Base-by-base conservation (phyloP, 257 asterid genomes). In the Linderniella brevidens region DNA sequence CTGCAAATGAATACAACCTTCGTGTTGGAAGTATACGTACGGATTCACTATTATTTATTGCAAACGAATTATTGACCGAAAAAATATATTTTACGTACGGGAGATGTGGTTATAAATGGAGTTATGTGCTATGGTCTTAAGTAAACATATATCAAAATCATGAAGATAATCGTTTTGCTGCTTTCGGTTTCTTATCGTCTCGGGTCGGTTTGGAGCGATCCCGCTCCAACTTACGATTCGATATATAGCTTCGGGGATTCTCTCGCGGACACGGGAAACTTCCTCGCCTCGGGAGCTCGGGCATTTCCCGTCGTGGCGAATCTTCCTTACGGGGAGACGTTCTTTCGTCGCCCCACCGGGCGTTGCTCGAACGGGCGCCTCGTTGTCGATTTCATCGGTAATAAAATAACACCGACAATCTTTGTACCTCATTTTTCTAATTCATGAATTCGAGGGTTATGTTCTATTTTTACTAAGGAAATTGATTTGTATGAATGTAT, bases 161-260 rank as follows among this genome's bases (percentile, higher is more conserved):
- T 25, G 32, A 25, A 25, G 32, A 25, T 25, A 25, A 25, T 6
- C 32, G 4, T 25, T 25, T 25, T 25, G 32, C 32, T 25, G 32
- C 4, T 25, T 25, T 25, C 32, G 32, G 6, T 25, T 60, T 35
- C 72, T 46, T 62, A n/a, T n/a, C n/a, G 58, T 13, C 70, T 77
- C 16, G 63, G 63, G 55, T 56, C 53, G 20, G 72, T 70, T 13
- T 48, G 70, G 42, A 60, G 32, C 32, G n/a, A n/a, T n/a, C n/a
- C n/a, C n/a, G n/a, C n/a, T 41, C 51, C 55, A 19, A 49, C 41
- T 32, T 83, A 83, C 49, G 67, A 75, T 58, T 72, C 87, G 17
- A 77, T 77, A 46, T 75, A 70, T 67, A 78, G 95, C 69, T 84
- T 84, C 18, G 95, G 95, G 0, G 87, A 84, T 52, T 84, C 95